phyloP scores from a whole-genome alignment of 192 early-diverging fungal species.

The Coemansia sp. region DNA sequence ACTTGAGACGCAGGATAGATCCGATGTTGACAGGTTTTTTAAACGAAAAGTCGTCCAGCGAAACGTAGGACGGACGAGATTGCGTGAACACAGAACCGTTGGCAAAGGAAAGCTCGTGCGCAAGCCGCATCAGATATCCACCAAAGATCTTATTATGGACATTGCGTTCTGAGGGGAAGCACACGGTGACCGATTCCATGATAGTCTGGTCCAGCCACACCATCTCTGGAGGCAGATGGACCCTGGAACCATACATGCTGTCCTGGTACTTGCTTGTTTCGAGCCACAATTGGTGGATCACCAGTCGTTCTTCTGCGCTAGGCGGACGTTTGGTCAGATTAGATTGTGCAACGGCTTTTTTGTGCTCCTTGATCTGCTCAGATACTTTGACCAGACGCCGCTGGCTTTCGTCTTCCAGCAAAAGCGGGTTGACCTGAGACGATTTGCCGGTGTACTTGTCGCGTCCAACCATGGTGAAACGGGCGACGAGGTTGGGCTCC shows the following conservation, averaged over 20 bases:
- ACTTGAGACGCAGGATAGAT: slow-evolving; percentile 66
- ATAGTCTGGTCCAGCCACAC: slow-evolving; percentile 77
- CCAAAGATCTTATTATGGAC: slow-evolving; percentile 80
- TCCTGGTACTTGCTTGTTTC: slow-evolving; percentile 65
- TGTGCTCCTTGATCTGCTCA: slow-evolving; percentile 64
- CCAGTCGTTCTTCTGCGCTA: slow-evolving; percentile 70
- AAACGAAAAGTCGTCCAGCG: slow-evolving; percentile 77
- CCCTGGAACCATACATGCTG: slow-evolving; percentile 27
- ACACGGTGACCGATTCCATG: slow-evolving; percentile 68
- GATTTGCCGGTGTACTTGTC: slow-evolving; percentile 71
- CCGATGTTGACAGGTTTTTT: slow-evolving; percentile 85
- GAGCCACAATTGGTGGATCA: slow-evolving; percentile 79
- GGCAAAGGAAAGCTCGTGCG: slow-evolving; percentile 81
- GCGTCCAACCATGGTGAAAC: slow-evolving; percentile 87
- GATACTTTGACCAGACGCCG: slow-evolving; percentile 68
- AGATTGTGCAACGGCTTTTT: slow-evolving; percentile 48
- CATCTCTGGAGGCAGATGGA: slow-evolving; percentile 49
- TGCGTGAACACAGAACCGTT: slow-evolving; percentile 71
- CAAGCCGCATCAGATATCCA: slow-evolving; percentile 79
- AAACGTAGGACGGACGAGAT: slow-evolving; percentile 58
- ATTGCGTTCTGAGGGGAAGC: slow-evolving; percentile 77
- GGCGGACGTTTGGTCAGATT: slow-evolving; percentile 72
- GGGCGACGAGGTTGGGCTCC: slow-evolving; percentile 69
- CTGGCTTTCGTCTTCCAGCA: slow-evolving; percentile 72
- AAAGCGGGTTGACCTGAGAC: slow-evolving; percentile 71